Conservation (phyloP, 441 rosid species). For the Dalechampia spathulata region DNA sequence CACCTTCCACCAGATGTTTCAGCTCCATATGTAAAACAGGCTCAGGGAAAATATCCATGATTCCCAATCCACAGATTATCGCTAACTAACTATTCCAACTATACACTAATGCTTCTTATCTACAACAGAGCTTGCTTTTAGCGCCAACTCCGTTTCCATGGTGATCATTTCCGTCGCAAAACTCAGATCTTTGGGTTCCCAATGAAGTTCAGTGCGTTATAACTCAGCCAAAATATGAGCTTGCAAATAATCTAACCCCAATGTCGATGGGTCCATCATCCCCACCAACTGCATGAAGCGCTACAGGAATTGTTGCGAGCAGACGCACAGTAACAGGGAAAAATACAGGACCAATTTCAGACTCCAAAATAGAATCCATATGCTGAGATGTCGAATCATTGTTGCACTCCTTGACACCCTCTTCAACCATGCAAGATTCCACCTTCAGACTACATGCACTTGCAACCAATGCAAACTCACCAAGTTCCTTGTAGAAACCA, state of each 20-base stretch:
- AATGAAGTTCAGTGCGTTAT: not conserved
- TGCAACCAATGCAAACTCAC: constrained; percentile 47
- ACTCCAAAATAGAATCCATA: constrained; percentile 12
- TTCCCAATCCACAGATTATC: constrained; percentile 10
- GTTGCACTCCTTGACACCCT: constrained; percentile 11
- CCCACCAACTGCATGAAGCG: constrained; percentile 76
- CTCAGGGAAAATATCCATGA: constrained; percentile 4
- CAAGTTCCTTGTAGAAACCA: constrained; percentile 39
- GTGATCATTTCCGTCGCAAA: constrained; percentile 6
- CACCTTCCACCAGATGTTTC: constrained; percentile 22
- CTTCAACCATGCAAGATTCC: constrained; percentile 14
- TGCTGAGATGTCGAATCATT: constrained; percentile 9
- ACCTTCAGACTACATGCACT: constrained; percentile 41
- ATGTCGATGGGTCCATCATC: constrained; percentile 73
- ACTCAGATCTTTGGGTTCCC: not conserved
- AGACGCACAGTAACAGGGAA: constrained; percentile 58
- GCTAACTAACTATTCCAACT: constrained; percentile 25
- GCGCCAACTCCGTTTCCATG: constrained; percentile 17
- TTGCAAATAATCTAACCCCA: constrained; percentile 61
- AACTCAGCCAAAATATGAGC: constrained; percentile 52
- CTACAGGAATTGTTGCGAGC: constrained; percentile 79
- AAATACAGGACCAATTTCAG: constrained; percentile 41
- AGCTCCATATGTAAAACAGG: constrained; percentile 4
- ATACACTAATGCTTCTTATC: constrained; percentile 36
- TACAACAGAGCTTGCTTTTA: constrained; percentile 20